Evolutionary conservation across 176 grass and related monocot genomes (phyloP), one percentile per base, ranked within the genome.

Genomic region (Eragrostis nindensis): DNA sequence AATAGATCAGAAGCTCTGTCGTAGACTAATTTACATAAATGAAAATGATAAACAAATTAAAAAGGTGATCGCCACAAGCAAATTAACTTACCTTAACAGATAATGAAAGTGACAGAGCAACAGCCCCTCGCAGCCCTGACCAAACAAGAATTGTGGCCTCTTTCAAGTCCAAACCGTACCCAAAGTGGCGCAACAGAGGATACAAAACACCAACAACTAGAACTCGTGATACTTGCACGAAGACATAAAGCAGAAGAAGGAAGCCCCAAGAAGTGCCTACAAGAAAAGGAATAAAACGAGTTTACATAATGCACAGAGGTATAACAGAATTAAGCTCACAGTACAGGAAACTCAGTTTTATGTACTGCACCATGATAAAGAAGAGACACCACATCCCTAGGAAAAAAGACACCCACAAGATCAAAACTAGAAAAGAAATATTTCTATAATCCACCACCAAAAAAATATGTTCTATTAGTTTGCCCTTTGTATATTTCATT

Each of bases 221-320:
- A 47, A 83, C 62, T 17, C 95, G 90, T 3, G 95, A 91, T 62
- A 87, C 64, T 86, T 87, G 95, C 16, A 98, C 90, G 81, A 87
- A 94, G 70, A 89, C 78, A 86, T 98, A 98, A 17, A 98, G 89
- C 43, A 98, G 81, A 50, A 98, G 59, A 64, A 98, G 87, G 74
- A 92, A 94, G 59, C 90, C 88, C 95, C 95, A 98, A 50, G 95
- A 94, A 89, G 74, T 66, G 25, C 92, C 95, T 98, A 80, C 47
- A 88, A 86, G 66, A 83, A 39, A 92, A 50, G 38, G 41, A 16
- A 88, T 53, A 68, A 77, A 76, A 87, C 18, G 18, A 84, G 38
- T 47, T 72, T 71, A 63, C 0, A 17, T 8, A 85, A 6, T 39
- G 50, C 2, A 22, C 13, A 32, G 32, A 42, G 5, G 42, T 62